phyloP scores from a whole-genome alignment of 108 stramenopile species.

The Aurantiochytrium sp. region DNA sequence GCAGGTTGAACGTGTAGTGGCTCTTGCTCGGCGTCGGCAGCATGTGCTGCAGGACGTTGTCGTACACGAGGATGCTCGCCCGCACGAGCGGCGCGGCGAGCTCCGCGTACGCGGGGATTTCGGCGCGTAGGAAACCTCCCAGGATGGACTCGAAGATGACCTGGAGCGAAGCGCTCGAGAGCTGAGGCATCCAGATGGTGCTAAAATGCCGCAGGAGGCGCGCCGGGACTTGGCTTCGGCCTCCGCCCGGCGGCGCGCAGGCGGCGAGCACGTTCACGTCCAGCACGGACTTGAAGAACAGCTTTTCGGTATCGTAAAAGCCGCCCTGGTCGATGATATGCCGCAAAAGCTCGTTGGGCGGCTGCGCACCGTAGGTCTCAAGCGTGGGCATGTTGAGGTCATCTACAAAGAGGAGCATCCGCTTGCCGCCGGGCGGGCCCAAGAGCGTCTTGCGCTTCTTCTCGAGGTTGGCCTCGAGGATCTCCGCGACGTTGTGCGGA shows the following conservation, averaged over 20 bases:
- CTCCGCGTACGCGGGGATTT: constrained; percentile 19
- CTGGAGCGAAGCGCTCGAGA: constrained; percentile 39
- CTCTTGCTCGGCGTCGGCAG: constrained; percentile 57
- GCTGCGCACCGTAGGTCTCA: constrained; percentile 63
- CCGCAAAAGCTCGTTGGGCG: constrained; percentile 62
- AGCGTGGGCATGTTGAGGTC: constrained; percentile 66
- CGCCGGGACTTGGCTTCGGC: constrained; percentile 52
- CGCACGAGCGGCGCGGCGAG: constrained; percentile 41
- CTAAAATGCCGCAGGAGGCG: constrained; percentile 55
- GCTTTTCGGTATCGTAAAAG: constrained; percentile 57
- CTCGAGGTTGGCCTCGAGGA: constrained; percentile 57
- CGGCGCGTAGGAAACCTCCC: constrained; percentile 40
- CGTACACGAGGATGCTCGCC: constrained; percentile 49
- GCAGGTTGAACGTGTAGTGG: constrained; percentile 61
- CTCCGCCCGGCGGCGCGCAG: constrained; percentile 61
- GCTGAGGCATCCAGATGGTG: constrained; percentile 48
- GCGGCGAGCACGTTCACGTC: constrained; percentile 49
- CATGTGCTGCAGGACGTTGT: constrained; percentile 42
- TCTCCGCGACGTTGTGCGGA: constrained; percentile 47
- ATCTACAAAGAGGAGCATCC: constrained; percentile 61
- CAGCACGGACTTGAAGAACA: constrained; percentile 58
- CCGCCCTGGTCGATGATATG: constrained; percentile 58
- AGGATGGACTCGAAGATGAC: constrained; percentile 49
- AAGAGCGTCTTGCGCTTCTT: constrained; percentile 60
- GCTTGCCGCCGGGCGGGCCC: constrained; percentile 57